These are phyloP conservation scores for Glycine soja DNA, from an alignment of 306 rosid genomes.

Conservation along the genomic window DNA sequence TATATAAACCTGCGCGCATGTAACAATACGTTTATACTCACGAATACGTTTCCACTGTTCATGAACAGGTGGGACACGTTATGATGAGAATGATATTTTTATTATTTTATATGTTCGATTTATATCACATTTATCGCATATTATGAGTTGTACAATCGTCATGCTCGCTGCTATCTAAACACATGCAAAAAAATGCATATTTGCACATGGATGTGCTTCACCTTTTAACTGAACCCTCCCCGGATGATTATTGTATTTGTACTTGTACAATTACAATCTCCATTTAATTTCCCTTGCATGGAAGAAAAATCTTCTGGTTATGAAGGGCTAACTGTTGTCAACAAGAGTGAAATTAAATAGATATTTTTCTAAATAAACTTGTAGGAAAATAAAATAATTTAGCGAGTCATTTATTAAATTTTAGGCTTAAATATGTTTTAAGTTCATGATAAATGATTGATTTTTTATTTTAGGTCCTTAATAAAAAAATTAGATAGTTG, in stretches of 20 bases:
- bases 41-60: too few species aligned
- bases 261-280: neutral
- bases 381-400: neutral
- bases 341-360: neutral
- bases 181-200: neutral
- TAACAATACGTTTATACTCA: too few species aligned
- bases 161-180: too few species aligned
- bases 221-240: neutral
- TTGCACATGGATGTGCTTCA: slow-evolving; percentile 14
- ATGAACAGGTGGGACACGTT: too few species aligned
- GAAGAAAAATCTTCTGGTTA: neutral
- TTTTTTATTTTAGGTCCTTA: too few species aligned
- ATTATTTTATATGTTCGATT: neutral
- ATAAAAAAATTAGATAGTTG: too few species aligned
- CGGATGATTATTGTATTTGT: neutral
- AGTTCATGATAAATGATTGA: too few species aligned
- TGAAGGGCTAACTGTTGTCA: neutral
- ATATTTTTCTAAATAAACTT: neutral
- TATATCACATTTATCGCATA: neutral
- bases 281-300: neutral
- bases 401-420: too few species aligned
- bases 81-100: neutral
- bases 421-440: too few species aligned
- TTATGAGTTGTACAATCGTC: neutral
- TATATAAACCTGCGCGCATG: too few species aligned